phyloP scores from a whole-genome alignment of 805 yeast genomes.

The Candida vaughaniae region DNA sequence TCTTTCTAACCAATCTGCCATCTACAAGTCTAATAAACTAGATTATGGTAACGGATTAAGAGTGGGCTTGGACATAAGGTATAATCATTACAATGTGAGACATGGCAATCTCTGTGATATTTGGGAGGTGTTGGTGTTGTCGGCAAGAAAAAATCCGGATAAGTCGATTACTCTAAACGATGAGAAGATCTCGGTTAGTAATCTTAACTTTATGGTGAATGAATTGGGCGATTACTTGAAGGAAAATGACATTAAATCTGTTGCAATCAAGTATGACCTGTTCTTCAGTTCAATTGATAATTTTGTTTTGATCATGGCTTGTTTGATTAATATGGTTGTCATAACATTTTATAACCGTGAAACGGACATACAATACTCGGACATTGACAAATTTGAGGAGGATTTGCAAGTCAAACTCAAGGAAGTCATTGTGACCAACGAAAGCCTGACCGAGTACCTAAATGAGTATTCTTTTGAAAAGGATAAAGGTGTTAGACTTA shows the following conservation, averaged over 20 bases:
- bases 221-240: conserved; percentile 19
- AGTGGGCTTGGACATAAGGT: conserved; percentile 65
- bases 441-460: conserved; percentile 14
- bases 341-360: conserved; percentile 37
- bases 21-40: conserved; percentile 70
- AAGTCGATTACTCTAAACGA: conserved; percentile 9
- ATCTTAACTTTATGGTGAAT: conserved; percentile 29
- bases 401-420: neutral
- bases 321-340: conserved; percentile 43
- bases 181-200: conserved; percentile 13
- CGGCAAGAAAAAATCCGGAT: conserved; percentile 21
- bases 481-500: conserved; percentile 38
- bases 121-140: conserved; percentile 53
- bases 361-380: conserved; percentile 6
- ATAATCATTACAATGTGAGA: conserved; percentile 59
- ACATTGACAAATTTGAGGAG: neutral
- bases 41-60: conserved; percentile 70
- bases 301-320: conserved; percentile 41
- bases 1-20: conserved; percentile 67
- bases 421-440: neutral
- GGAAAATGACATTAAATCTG: conserved; percentile 13
- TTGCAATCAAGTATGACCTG: conserved; percentile 26
- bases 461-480: conserved; percentile 32
- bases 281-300: conserved; percentile 26
- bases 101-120: conserved; percentile 76